Percentiles rank a stretch among this genome's conserved stretches.
phyloP scores from a whole-genome alignment of 1,139 yeast species.

The Taiozyma sp. region DNA sequence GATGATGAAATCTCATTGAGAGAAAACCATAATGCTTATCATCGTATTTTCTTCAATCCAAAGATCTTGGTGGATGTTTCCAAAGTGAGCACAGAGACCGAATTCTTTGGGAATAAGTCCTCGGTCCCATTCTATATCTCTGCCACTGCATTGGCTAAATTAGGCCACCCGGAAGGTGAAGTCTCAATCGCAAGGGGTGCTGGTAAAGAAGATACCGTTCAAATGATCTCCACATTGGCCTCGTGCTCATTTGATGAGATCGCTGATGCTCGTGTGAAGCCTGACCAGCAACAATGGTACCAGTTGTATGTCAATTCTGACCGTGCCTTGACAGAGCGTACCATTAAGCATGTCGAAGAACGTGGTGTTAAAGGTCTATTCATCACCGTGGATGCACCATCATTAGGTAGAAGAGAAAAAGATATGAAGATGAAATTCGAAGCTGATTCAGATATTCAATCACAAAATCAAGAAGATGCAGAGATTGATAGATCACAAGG shows the following conservation, averaged over 20 bases:
- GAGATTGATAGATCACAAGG: conserved; percentile 69
- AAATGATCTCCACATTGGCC: conserved; percentile 79
- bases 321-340: conserved; percentile 53
- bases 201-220: conserved; percentile 60
- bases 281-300: conserved; percentile 69
- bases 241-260: conserved; percentile 73
- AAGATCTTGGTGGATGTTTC: conserved; percentile 64
- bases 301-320: conserved; percentile 82
- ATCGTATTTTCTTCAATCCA: conserved; percentile 82
- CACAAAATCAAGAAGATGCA: conserved; percentile 40
- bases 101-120: conserved; percentile 49
- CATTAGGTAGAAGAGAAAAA: conserved; percentile 85
- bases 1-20: conserved; percentile 89
- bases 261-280: conserved; percentile 47
- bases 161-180: conserved; percentile 84
- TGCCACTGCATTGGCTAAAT: conserved; percentile 77
- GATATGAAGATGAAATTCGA: conserved; percentile 68
- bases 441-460: conserved; percentile 50
- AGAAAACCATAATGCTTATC: conserved; percentile 86
- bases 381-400: conserved; percentile 86
- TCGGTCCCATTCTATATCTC: conserved; percentile 63
- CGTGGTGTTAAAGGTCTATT: conserved; percentile 56
- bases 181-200: conserved; percentile 70
- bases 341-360: conserved; percentile 46
- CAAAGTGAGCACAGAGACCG: conserved; percentile 48